These are phyloP conservation scores for Pterulicium gracile DNA, from an alignment of 1,284 basidiomycete genomes.

Conservation along the genomic window DNA sequence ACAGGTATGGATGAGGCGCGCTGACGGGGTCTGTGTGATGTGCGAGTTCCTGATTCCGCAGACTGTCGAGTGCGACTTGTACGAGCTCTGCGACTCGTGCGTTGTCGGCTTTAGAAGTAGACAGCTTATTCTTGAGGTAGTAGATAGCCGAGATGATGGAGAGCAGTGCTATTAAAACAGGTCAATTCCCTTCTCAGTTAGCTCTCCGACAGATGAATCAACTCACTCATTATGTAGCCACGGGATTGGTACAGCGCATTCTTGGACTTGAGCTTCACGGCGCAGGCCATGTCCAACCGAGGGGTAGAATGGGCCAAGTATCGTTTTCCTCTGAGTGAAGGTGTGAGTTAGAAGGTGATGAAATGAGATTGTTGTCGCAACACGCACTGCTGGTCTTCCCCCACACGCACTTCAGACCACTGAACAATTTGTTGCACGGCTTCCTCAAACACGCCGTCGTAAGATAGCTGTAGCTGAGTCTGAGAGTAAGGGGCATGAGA, in stretches of 20 bases:
- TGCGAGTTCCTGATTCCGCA: constrained; percentile 80
- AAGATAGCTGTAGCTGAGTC: constrained; percentile 41
- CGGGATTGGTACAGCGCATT: constrained; percentile 66
- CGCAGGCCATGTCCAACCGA: constrained; percentile 63
- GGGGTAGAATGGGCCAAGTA: constrained; percentile 73
- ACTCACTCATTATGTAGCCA: constrained; percentile 53
- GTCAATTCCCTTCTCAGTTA: constrained; percentile 6
- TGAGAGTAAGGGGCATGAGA: constrained; percentile 18
- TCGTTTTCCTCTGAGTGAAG: constrained; percentile 45
- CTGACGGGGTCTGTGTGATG: constrained; percentile 80
- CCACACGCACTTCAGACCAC: constrained; percentile 73
- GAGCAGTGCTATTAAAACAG: constrained; percentile 20
- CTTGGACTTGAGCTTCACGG: constrained; percentile 56
- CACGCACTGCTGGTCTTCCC: constrained; percentile 64
- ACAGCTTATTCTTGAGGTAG: constrained; percentile 29
- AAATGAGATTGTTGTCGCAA: constrained; percentile 10
- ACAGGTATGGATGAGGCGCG: constrained; percentile 72
- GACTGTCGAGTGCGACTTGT: constrained; percentile 67
- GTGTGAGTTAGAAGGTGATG: constrained; percentile 7
- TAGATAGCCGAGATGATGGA: constrained; percentile 23
- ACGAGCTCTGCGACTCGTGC: constrained; percentile 70
- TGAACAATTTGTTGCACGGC: constrained; percentile 75
- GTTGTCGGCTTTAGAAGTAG: constrained; percentile 49
- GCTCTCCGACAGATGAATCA: constrained; percentile 2
- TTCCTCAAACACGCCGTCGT: constrained; percentile 67